phyloP scores from a whole-genome alignment of 1,284 basidiomycete genomes.

The Heliocybe sulcata region DNA sequence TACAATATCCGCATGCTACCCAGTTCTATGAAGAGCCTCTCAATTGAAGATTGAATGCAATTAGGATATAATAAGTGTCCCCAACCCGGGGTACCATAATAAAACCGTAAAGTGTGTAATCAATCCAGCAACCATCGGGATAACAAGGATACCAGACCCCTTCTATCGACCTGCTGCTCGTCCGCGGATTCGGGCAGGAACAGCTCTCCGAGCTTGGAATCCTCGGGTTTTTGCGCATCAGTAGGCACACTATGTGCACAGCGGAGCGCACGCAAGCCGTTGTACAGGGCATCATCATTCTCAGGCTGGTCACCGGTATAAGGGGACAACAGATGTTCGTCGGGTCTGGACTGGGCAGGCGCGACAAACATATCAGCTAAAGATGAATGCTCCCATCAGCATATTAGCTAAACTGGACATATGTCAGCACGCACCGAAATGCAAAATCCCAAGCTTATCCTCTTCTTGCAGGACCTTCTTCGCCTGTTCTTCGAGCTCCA shows the following conservation, averaged over 20 bases:
- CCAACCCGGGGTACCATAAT: too few relatives aligned
- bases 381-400: not conserved
- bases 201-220: constrained; percentile 6
- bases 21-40: not conserved
- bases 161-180: constrained; percentile 4
- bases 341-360: not conserved
- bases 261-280: constrained; percentile 23
- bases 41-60: too few relatives aligned
- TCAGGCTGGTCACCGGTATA: constrained; percentile 29
- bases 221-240: constrained; percentile 1
- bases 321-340: constrained; percentile 30
- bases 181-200: constrained; percentile 8
- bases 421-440: constrained; percentile 24
- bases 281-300: constrained; percentile 37
- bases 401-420: not conserved
- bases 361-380: constrained; percentile 3
- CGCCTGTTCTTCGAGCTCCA: constrained; percentile 16
- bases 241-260: not conserved
- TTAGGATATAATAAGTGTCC: too few relatives aligned
- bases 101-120: not conserved
- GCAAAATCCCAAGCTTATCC: constrained; percentile 41
- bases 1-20: not conserved
- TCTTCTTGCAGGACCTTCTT: constrained; percentile 33
- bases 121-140: not conserved
- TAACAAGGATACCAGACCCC: not conserved